phyloP scores from a whole-genome alignment of 306 rosid genomes.

The Myrica gale region DNA sequence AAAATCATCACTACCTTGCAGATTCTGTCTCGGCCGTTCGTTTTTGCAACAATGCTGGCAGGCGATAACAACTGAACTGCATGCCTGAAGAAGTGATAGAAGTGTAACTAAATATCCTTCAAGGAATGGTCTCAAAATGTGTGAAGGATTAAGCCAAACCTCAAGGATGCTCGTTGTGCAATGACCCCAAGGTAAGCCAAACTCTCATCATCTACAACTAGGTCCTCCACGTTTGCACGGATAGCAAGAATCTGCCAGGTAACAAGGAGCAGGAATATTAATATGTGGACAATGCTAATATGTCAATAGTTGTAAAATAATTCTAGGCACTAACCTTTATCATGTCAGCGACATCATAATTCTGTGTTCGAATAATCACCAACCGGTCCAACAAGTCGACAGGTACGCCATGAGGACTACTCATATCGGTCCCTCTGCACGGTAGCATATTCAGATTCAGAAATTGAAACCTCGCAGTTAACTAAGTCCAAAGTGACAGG shows the following conservation, averaged over 20 bases:
- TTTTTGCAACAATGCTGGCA: conserved; percentile 85
- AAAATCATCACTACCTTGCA: conserved; percentile 63
- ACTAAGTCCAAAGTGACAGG: conserved; percentile 38
- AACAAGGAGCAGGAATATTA: conserved; percentile 18
- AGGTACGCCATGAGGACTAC: conserved; percentile 97
- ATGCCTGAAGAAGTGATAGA: conserved; percentile 49
- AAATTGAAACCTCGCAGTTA: not conserved
- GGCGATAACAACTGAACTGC: conserved; percentile 88
- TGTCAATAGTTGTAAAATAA: not conserved
- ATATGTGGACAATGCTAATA: conserved; percentile 11
- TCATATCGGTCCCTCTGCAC: conserved; percentile 88
- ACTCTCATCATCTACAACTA: conserved; percentile 83
- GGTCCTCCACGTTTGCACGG: conserved; percentile 91
- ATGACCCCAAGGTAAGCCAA: conserved; percentile 90
- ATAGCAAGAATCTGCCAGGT: conserved; percentile 72
- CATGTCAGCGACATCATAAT: conserved; percentile 88
- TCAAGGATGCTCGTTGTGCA: conserved; percentile 74
- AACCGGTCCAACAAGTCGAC: conserved; percentile 88
- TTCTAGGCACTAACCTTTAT: conserved; percentile 57
- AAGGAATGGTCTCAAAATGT: conserved; percentile 19
- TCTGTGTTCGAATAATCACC: conserved; percentile 80
- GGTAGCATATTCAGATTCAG: conserved; percentile 25
- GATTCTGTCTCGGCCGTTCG: conserved; percentile 84
- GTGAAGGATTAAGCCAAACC: conserved; percentile 42
- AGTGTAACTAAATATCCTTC: conserved; percentile 15